Evolutionary conservation across 768 basidiomycete species (phyloP), one percentile per base, ranked within the genome.

Genomic region (Leccinum obscurum): DNA sequence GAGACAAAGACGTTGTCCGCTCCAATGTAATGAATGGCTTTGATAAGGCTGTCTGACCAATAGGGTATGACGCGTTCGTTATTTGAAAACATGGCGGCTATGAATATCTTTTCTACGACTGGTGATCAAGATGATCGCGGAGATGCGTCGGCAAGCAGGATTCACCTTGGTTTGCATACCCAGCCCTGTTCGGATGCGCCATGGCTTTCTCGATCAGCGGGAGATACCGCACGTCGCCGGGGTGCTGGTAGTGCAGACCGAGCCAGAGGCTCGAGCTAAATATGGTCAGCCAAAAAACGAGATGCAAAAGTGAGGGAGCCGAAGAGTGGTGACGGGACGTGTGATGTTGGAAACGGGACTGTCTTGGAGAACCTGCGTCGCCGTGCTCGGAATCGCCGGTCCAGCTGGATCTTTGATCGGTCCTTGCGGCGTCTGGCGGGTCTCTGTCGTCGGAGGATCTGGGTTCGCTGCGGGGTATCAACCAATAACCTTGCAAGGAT

Each of bases 1-100:
- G 77, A 79, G n/a, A 77, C 73, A 55, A 74, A 81, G 41, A 78
- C 76, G 39, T 80, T 79, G 57, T 76, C 75, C 6, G 67, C 51
- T n/a, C 80, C 80, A 50, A 81, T 71, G 54, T 75, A 78, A 44
- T 68, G 60, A 10, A 79, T 77, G 4, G 68, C 64, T 59, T 72
- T 69, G 51, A 76, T 57, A 34, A 80, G 63, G 35, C 77, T 67
- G 6, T 66, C 56, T 3, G 71, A 71, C 78, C 79, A 81, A 54
- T 77, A 76, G 0, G 77, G 76, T 28, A 81, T 64, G 1, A 80
- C 70, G 0, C 52, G 55, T 55, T 74, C 66, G 44, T 79, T 78
- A 55, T 80, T 70, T 67, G 69, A 73, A 61, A 81, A 76, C 69
- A 78, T 75, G 3, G 77, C 78, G 0, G 56, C 63, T 13, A 69